Base-by-base conservation (phyloP, 306 rosid genomes). In the Clitoria ternatea region DNA sequence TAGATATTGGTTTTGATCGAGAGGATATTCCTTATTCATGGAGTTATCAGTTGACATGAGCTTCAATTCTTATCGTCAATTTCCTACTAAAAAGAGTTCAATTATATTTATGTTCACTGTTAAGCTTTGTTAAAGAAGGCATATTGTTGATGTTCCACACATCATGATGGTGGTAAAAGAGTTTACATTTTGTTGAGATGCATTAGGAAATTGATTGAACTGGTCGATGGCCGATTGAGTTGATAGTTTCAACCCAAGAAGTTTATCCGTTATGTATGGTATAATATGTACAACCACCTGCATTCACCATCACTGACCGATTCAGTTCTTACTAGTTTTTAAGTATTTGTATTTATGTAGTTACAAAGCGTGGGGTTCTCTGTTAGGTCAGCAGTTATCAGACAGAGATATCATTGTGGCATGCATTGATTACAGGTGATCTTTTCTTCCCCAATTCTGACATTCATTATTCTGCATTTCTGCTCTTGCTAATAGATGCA, bases 311-410 rank as follows among this genome's bases (percentile, higher is more conserved):
- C 30, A 36, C 29, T 15, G 67, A 13, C 57, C 29, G 11, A 43
- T 32, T 63, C 24, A 24, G 14, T 32, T 53, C 30, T 74, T 63
- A 42, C 53, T 27, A 74, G 63, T 70, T 74, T 74, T 30, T 55
- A 78, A 37, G 60, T 27, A 23, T 66, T 73, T 68, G 59, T 23
- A 22, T 54, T 59, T 73, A 14, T 79, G 84, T 86, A 90, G 98
- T 63, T 83, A 92, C 80, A 92, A 90, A 86, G 97, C 97, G 81
- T 90, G 96, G 97, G 98, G 98, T 43, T 82, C 87, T 78, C 98
- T 92, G 63, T 86, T 92, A 79, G 98, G 98, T 44, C 88, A 80
- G 35, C 97, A 92, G 62, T 83, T 90, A 80, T 76, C 97, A n/a
- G 97, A 92, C 52, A 84, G 97, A 77, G 97, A 82, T 82, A 85